A percentile compares a stretch with the other conserved stretches of the same genome.
Evolutionary conservation across 768 basidiomycete species (phyloP).

Genomic region (Psilocybe cubensis): DNA sequence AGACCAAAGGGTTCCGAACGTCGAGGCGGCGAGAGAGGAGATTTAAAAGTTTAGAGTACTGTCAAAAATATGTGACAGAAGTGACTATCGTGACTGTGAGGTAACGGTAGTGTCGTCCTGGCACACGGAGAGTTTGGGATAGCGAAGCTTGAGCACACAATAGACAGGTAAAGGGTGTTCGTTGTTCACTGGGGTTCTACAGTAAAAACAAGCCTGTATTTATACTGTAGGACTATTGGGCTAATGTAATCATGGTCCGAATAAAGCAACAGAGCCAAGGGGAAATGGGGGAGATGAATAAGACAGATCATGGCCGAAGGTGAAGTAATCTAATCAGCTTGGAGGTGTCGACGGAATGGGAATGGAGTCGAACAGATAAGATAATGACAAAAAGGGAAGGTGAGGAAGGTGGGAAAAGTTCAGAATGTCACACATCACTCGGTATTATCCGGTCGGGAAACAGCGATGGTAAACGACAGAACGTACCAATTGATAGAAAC

Average conservation of each 20-base stretch:
- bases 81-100: too few species aligned
- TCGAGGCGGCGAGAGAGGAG: not conserved
- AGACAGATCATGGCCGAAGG: not conserved
- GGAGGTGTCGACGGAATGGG: not conserved
- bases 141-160: too few species aligned
- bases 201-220: not conserved
- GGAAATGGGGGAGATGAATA: not conserved
- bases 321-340: not conserved
- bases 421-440: not conserved
- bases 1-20: not conserved
- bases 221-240: not conserved
- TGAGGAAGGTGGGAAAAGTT: not conserved
- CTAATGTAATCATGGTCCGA: not conserved
- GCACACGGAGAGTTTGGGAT: too few species aligned
- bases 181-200: not conserved
- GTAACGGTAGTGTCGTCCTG: too few species aligned
- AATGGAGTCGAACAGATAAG: not conserved
- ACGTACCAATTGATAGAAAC: too few species aligned
- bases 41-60: not conserved
- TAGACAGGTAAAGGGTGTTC: too few species aligned
- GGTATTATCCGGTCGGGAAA: too few species aligned
- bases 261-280: not conserved
- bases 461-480: too few species aligned
- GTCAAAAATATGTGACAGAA: not conserved
- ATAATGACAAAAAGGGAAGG: not conserved